phyloP scores from a whole-genome alignment of 495 filamentous ascomycete genomes.

The Neurospora sp. region DNA sequence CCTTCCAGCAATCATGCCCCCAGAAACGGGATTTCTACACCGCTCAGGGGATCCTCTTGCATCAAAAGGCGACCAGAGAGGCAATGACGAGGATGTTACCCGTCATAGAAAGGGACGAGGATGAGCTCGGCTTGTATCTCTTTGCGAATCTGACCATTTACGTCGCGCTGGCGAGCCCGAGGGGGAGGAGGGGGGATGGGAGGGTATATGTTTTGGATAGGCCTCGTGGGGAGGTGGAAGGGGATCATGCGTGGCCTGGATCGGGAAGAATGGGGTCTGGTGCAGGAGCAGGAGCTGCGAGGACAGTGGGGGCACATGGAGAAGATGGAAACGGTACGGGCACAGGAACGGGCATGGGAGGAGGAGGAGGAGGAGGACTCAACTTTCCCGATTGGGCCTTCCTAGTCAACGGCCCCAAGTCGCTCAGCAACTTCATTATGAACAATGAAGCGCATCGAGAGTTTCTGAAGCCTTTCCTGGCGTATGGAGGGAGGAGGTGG shows the following conservation, averaged over 20 bases:
- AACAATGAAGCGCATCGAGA: conserved; percentile 10
- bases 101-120: conserved; percentile 4
- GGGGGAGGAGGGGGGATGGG: neutral
- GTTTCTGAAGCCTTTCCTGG: conserved; percentile 15
- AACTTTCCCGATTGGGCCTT: conserved; percentile 27
- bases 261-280: neutral
- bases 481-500: conserved; percentile 18
- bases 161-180: neutral
- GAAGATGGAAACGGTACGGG: too few species aligned
- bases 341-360: neutral
- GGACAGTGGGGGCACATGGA: too few species aligned
- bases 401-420: conserved; percentile 21
- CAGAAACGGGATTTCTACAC: conserved; percentile 34
- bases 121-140: conserved; percentile 17
- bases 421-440: conserved; percentile 12
- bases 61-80: conserved; percentile 30
- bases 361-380: neutral
- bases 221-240: neutral
- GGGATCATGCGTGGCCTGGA: neutral
- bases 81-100: conserved; percentile 18
- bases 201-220: neutral
- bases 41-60: conserved; percentile 39
- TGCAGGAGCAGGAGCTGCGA: too few species aligned
- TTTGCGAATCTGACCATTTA: conserved; percentile 28
- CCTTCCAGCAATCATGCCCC: conserved; percentile 24